Evolutionary conservation across 345 rosid species (phyloP).

Genomic region (Psidium friedrichsthalianum): DNA sequence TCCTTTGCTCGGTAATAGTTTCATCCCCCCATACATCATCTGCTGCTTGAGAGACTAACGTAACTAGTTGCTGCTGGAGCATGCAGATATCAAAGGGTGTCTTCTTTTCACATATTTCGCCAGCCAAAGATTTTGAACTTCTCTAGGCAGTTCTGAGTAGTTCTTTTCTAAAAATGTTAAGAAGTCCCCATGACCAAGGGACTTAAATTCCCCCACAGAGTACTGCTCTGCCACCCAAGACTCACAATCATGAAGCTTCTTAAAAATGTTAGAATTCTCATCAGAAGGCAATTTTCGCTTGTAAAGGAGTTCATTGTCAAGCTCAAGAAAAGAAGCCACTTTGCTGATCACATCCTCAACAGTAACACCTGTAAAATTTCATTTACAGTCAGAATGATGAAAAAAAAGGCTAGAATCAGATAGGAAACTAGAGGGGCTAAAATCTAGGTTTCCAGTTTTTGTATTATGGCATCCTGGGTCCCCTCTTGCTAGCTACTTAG

Average conservation of each 20-base stretch:
- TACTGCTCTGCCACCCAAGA: constrained; percentile 58
- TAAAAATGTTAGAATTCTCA: constrained; percentile 24
- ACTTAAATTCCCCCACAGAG: constrained; percentile 49
- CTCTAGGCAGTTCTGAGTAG: constrained; percentile 40
- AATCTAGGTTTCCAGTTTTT: background rate
- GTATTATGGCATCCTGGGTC: background rate
- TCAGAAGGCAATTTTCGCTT: constrained; percentile 11
- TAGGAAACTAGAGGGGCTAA: background rate
- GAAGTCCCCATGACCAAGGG: constrained; percentile 79
- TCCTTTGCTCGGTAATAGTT: constrained; percentile 41
- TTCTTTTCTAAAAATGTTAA: constrained; percentile 53
- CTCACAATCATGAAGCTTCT: constrained; percentile 54
- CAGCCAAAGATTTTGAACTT: constrained; percentile 38
- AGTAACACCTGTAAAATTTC: constrained; percentile 29
- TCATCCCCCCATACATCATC: constrained; percentile 35
- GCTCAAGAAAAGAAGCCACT: constrained; percentile 31
- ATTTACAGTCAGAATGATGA: background rate
- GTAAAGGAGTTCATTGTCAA: constrained; percentile 23
- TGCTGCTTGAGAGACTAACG: constrained; percentile 72
- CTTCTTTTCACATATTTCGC: constrained; percentile 29
- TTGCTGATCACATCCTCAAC: constrained; percentile 49
- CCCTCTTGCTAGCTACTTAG: background rate
- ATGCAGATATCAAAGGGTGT: constrained; percentile 52
- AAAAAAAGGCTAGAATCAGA: background rate
- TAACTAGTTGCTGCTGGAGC: constrained; percentile 42